These are phyloP conservation scores for Leccinum subtestaceum DNA, from an alignment of 768 basidiomycete genomes.

Conservation along the genomic window DNA sequence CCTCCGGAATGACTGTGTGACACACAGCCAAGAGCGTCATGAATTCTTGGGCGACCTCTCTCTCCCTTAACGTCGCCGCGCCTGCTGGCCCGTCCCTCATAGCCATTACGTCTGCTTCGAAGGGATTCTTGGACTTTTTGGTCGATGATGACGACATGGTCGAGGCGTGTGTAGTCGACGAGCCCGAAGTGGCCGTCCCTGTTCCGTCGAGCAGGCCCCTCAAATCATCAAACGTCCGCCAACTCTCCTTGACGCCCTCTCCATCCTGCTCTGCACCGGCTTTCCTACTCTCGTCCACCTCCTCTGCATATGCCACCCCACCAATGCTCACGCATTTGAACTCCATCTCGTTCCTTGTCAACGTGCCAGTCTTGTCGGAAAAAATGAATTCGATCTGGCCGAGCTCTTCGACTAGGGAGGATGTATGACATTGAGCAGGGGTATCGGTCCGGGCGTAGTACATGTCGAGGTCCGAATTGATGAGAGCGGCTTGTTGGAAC, in stretches of 20 bases:
- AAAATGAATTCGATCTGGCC: conserved; percentile 98
- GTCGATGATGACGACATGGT: conserved; percentile 3
- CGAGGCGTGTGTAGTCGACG: not conserved
- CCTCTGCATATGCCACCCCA: conserved; percentile 86
- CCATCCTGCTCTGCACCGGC: conserved; percentile 48
- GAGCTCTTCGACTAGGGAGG: conserved; percentile 95
- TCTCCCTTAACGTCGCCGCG: conserved; percentile 30
- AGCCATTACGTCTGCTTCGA: conserved; percentile 38
- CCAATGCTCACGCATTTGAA: conserved; percentile 88
- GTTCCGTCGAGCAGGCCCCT: conserved; percentile 47
- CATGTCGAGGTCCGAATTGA: conserved; percentile 98
- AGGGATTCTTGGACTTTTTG: conserved; percentile 48
- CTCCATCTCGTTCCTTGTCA: conserved; percentile 98
- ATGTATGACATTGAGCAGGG: conserved; percentile 95
- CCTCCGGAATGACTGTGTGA: conserved; percentile 97
- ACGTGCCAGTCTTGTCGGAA: conserved; percentile 91
- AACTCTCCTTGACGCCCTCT: conserved; percentile 48
- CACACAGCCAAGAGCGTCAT: conserved; percentile 88
- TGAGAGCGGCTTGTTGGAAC: conserved; percentile 94
- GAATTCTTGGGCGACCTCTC: conserved; percentile 64
- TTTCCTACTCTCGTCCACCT: conserved; percentile 81
- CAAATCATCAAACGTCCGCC: conserved; percentile 82
- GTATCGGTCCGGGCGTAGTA: conserved; percentile 95
- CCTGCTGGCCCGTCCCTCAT: not conserved
- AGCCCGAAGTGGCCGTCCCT: not conserved